Evolutionary conservation across 441 rosid genomes (phyloP).

Genomic region (Populus tomentosa): DNA sequence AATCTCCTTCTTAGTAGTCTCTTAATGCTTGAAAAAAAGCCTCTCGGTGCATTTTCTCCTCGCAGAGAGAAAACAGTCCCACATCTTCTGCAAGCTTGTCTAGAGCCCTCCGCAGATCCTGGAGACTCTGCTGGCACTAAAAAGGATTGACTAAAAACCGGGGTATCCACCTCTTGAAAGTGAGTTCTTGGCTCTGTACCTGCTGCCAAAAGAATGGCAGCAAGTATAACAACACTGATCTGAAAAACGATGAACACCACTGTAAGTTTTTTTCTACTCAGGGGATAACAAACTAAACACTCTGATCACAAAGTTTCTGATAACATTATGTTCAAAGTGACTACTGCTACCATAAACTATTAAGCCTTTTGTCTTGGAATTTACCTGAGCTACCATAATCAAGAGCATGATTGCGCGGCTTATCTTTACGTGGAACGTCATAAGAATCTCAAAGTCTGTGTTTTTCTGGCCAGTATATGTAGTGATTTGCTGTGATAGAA

Average conservation of each 20-base stretch:
- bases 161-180: not conserved
- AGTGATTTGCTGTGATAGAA: constrained; percentile 29
- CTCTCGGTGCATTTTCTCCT: constrained; percentile 1
- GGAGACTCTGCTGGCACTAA: constrained; percentile 30
- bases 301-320: too few relatives aligned
- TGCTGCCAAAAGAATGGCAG: constrained; percentile 23
- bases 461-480: constrained; percentile 20
- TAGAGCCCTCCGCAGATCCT: not conserved
- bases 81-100: constrained; percentile 24
- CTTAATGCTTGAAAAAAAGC: constrained; percentile 16
- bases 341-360: not conserved
- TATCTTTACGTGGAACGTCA: constrained; percentile 30
- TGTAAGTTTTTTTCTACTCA: too few relatives aligned
- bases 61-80: not conserved
- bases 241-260: constrained; percentile 15
- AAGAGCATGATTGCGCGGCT: constrained; percentile 26
- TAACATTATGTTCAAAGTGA: not conserved
- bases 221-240: constrained; percentile 29
- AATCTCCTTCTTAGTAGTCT: constrained; percentile 6
- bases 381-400: constrained; percentile 42
- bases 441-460: constrained; percentile 24
- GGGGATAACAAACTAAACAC: too few relatives aligned
- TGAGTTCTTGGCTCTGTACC: constrained; percentile 25
- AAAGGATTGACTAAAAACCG: constrained; percentile 36
- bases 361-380: not conserved